Conservation (phyloP, 2,329 filamentous ascomycete genomes). For the Penicillium paneum region DNA sequence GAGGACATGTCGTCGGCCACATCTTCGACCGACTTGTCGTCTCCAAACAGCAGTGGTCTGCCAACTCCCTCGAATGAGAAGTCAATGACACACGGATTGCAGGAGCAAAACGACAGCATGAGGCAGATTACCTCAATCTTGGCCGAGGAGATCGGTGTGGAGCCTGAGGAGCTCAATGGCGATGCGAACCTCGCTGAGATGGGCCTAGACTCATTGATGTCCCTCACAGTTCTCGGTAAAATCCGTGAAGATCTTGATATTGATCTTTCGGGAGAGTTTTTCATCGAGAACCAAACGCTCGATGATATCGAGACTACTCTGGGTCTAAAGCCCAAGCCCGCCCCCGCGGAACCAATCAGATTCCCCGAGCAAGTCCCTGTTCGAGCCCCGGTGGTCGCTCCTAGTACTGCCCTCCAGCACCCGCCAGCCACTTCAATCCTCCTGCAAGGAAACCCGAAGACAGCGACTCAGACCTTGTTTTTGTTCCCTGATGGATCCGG, state of each 20-base stretch:
- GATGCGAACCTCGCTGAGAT: conserved; percentile 43
- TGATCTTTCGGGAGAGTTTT: conserved; percentile 44
- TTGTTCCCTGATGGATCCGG: conserved; percentile 48
- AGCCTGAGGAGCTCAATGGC: conserved; percentile 39
- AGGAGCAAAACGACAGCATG: conserved; percentile 34
- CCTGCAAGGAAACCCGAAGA: conserved; percentile 44
- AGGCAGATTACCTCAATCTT: conserved; percentile 42
- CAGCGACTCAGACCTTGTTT: conserved; percentile 42
- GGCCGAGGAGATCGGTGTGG: conserved; percentile 45
- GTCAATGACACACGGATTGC: conserved; percentile 9
- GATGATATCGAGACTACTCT: conserved; percentile 40
- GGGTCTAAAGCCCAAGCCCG: conserved; percentile 38
- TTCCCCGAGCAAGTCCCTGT: conserved; percentile 24
- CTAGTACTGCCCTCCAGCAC: conserved; percentile 21
- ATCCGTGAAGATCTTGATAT: conserved; percentile 45
- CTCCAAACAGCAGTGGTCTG: conserved; percentile 34
- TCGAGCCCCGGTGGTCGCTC: conserved; percentile 19
- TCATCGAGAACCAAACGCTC: conserved; percentile 44
- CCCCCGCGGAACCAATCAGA: conserved; percentile 20
- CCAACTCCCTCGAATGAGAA: conserved; percentile 30
- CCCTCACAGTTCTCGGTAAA: conserved; percentile 44
- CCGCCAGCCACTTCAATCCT: conserved; percentile 44
- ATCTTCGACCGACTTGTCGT: conserved; percentile 35
- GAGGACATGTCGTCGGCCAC: conserved; percentile 28
- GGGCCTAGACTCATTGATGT: conserved; percentile 48